Conservation (phyloP, 768 basidiomycete species). For the Russula emetica region DNA sequence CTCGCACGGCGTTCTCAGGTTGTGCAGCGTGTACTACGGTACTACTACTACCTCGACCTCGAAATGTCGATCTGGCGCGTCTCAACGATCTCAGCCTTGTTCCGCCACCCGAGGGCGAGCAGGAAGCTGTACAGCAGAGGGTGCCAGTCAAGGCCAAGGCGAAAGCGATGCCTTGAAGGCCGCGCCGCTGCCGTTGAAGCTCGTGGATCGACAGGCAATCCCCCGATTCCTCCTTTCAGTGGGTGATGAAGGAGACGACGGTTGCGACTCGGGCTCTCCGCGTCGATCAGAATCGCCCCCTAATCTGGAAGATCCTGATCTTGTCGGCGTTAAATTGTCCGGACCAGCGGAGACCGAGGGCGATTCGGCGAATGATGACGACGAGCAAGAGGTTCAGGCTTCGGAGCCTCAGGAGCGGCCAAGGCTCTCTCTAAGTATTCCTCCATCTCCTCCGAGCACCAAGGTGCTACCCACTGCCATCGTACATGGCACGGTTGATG, state of each 20-base stretch:
- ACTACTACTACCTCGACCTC: conserved; percentile 90
- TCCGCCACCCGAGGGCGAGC: conserved; percentile 37
- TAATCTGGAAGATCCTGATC: conserved; percentile 35
- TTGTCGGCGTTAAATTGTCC: no score
- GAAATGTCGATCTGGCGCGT: conserved; percentile 66
- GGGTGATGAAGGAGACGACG: conserved; percentile 26
- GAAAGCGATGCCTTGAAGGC: conserved; percentile 30
- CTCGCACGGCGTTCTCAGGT: conserved; percentile 78
- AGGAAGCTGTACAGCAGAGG: conserved; percentile 41
- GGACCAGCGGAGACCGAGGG: no score
- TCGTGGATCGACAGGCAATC: conserved; percentile 43
- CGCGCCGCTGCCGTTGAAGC: conserved; percentile 46
- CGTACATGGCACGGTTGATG: no score
- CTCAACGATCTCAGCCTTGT: conserved; percentile 56
- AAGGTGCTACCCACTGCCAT: no score
- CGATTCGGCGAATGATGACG: no score
- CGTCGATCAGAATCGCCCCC: conserved; percentile 24
- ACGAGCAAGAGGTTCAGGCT: no score
- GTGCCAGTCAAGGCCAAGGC: conserved; percentile 28
- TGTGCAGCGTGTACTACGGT: conserved; percentile 74
- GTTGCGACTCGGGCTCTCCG: conserved; percentile 18
- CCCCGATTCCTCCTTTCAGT: conserved; percentile 28
- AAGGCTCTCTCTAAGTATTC: no score
- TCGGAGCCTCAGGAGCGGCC: no score
- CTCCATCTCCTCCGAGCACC: no score